Conservation (phyloP, 495 filamentous ascomycete species). For the Penicillium bovifimosum region DNA sequence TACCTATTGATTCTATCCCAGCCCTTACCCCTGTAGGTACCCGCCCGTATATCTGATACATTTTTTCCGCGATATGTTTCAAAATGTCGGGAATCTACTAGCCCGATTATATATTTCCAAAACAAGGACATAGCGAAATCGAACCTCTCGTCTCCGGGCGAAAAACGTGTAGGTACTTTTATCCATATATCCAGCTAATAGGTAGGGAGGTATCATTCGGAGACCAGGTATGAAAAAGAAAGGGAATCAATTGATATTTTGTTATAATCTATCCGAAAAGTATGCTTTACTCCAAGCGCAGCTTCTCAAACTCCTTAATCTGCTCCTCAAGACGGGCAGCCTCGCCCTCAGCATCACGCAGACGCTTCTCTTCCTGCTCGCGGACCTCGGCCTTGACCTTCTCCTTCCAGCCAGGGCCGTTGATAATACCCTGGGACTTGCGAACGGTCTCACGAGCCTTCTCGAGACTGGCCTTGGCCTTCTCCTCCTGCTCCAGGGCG, state of each 20-base stretch:
- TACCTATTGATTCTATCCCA: too few species aligned
- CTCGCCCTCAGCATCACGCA: slow-evolving; percentile 54
- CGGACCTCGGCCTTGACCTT: slow-evolving; percentile 51
- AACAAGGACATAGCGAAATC: too few species aligned
- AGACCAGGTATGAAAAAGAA: not conserved
- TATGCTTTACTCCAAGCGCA: slow-evolving; percentile 38
- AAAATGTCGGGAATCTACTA: too few species aligned
- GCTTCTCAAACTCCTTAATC: slow-evolving; percentile 45
- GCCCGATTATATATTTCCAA: too few species aligned
- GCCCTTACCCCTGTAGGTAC: too few species aligned
- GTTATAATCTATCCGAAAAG: slow-evolving; percentile 1
- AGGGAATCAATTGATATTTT: slow-evolving; percentile 14
- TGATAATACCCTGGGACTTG: slow-evolving; percentile 32
- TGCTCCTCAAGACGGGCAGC: slow-evolving; percentile 50
- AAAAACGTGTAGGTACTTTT: too few species aligned
- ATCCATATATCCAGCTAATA: too few species aligned
- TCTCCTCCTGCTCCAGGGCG: slow-evolving; percentile 58
- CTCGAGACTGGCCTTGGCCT: slow-evolving; percentile 52
- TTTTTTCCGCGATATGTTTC: too few species aligned
- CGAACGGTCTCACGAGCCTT: slow-evolving; percentile 32
- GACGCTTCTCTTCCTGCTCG: slow-evolving; percentile 53
- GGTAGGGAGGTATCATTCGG: too few species aligned
- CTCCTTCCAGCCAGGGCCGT: slow-evolving; percentile 35
- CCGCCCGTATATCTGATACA: too few species aligned
- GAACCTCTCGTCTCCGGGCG: too few species aligned